Evolutionary conservation across 257 asterid genomes (phyloP).

Genomic region (Solanum acaule): DNA sequence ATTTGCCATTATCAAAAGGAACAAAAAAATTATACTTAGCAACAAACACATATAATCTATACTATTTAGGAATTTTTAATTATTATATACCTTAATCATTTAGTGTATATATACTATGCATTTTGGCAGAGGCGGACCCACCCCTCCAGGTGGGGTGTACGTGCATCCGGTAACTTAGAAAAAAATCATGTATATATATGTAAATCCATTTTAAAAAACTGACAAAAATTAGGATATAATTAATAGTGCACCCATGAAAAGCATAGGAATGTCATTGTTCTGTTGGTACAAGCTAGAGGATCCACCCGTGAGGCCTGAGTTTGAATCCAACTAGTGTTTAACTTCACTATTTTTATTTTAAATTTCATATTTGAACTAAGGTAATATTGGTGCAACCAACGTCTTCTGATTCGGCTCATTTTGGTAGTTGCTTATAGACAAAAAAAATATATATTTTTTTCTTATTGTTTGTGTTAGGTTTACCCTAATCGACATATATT

Average conservation of each 20-base stretch:
- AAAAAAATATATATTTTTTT: not conserved
- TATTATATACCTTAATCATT: not conserved
- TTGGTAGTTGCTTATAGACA: not conserved
- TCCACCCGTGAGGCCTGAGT: not conserved
- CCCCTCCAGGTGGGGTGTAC: not conserved
- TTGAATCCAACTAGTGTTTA: not conserved
- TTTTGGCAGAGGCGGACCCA: not conserved
- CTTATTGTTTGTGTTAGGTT: not conserved
- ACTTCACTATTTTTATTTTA: too few relatives aligned
- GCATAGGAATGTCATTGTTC: not conserved
- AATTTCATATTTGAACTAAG: not conserved
- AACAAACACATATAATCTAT: not conserved
- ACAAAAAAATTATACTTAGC: not conserved
- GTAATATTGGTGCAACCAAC: too few relatives aligned
- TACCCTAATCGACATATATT: not conserved
- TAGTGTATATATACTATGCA: not conserved
- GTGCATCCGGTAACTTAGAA: not conserved
- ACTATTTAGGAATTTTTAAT: not conserved
- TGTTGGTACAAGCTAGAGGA: not conserved
- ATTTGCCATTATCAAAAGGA: not conserved
- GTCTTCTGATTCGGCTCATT: not conserved
- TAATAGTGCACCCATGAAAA: not conserved
- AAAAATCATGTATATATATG: not conserved
- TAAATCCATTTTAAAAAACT: too few relatives aligned
- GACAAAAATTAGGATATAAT: too few relatives aligned